These are phyloP conservation scores for Neurospora sp. DNA, from an alignment of 495 filamentous ascomycete genomes.

Conservation along the genomic window DNA sequence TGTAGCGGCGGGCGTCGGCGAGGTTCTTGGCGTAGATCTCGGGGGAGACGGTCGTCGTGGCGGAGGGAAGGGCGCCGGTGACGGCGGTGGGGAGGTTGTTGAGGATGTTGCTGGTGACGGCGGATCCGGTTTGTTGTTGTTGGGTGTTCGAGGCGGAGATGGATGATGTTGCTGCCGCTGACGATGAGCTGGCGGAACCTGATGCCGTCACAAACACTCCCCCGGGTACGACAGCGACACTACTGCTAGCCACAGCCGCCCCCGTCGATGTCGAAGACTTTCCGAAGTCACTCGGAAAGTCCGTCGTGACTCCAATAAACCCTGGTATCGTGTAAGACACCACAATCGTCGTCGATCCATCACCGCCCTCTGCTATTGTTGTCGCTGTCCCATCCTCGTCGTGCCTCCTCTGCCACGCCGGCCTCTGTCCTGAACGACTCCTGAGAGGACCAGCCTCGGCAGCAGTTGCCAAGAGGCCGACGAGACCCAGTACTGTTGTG, in stretches of 20 bases:
- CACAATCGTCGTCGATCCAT: not conserved
- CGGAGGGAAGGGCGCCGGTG: constrained; percentile 15
- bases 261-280: not conserved
- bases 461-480: not conserved
- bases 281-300: not conserved
- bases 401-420: not conserved
- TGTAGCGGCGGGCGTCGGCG: constrained; percentile 26
- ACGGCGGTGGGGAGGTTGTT: constrained; percentile 28
- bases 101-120: constrained; percentile 19
- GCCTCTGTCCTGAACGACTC: not conserved
- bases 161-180: not conserved
- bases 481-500: not conserved
- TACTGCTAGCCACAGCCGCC: not conserved
- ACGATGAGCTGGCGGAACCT: not conserved
- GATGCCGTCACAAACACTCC: not conserved
- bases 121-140: not conserved
- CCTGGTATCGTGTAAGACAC: not conserved
- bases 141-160: not conserved
- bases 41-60: constrained; percentile 26
- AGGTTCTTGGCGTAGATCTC: constrained; percentile 27
- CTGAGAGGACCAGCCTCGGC: not conserved
- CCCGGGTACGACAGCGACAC: not conserved
- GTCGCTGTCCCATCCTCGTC: not conserved
- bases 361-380: not conserved
- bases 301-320: not conserved